Conservation (phyloP, 2,329 filamentous ascomycete genomes). For the Annulohypoxylon truncatum region DNA sequence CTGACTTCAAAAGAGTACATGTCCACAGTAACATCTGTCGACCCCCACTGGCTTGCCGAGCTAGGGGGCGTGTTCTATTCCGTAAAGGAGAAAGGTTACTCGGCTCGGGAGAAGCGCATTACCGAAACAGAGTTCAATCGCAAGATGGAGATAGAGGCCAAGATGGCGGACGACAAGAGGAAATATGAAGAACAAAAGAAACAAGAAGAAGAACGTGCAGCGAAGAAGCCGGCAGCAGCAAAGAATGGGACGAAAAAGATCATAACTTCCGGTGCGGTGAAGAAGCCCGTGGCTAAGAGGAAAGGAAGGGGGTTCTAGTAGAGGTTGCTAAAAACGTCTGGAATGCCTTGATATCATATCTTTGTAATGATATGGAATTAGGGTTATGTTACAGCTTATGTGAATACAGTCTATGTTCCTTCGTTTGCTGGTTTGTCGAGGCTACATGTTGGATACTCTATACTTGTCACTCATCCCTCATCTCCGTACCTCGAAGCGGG, state of each 20-base stretch:
- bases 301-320: conserved; percentile 64
- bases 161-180: conserved; percentile 89
- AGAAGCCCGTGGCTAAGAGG: conserved; percentile 69
- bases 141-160: conserved; percentile 90
- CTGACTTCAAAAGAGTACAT: conserved; percentile 98
- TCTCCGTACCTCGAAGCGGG: conserved; percentile 69
- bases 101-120: conserved; percentile 83
- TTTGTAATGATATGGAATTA: background rate
- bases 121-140: conserved; percentile 93
- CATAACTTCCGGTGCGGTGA: conserved; percentile 70
- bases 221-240: conserved; percentile 56
- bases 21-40: conserved; percentile 94
- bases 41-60: conserved; percentile 97
- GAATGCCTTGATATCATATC: conserved; percentile 16
- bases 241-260: conserved; percentile 63
- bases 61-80: conserved; percentile 97
- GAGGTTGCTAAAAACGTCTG: background rate
- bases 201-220: conserved; percentile 60
- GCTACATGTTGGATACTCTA: background rate
- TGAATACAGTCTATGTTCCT: conserved; percentile 8
- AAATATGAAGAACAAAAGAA: conserved; percentile 68
- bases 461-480: conserved; percentile 29
- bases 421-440: background rate
- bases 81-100: conserved; percentile 97
- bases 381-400: conserved; percentile 2